These are phyloP conservation scores for Lipomyces lipofer DNA, from an alignment of 805 yeast genomes.

Conservation along the genomic window DNA sequence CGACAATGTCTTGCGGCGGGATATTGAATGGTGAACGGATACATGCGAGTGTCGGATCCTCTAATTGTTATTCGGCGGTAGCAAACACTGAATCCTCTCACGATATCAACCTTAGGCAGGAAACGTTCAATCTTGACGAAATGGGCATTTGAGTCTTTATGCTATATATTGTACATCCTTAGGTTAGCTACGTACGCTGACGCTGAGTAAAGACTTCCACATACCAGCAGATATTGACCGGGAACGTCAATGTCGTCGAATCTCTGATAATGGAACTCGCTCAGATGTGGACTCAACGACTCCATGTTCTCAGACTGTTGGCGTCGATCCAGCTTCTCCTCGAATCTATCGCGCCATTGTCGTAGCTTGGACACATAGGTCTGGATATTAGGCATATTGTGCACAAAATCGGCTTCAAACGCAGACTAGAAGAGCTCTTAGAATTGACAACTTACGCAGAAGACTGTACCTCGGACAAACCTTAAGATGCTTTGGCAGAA, in stretches of 20 bases:
- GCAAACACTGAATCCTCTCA: slow-evolving; percentile 87
- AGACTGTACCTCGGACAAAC: slow-evolving; percentile 32
- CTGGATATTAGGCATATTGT: slow-evolving; percentile 83
- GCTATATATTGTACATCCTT: too few relatives aligned
- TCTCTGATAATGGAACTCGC: slow-evolving; percentile 97
- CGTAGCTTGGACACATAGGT: slow-evolving; percentile 79
- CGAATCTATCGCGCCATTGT: slow-evolving; percentile 90
- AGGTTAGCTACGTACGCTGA: too few relatives aligned
- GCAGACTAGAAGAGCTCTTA: slow-evolving; percentile 65
- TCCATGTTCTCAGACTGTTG: slow-evolving; percentile 68
- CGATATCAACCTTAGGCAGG: slow-evolving; percentile 81
- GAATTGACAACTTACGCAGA: slow-evolving; percentile 66
- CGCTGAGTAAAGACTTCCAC: not conserved
- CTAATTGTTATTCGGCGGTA: slow-evolving; percentile 84
- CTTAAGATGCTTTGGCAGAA: slow-evolving; percentile 82
- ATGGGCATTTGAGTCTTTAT: slow-evolving; percentile 80
- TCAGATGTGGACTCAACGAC: slow-evolving; percentile 87
- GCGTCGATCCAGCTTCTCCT: slow-evolving; percentile 85
- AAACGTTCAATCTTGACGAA: slow-evolving; percentile 92
- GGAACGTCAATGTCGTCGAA: slow-evolving; percentile 98
- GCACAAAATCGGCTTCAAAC: slow-evolving; percentile 87
- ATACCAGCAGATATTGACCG: slow-evolving; percentile 85
- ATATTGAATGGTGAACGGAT: slow-evolving; percentile 92
- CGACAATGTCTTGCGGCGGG: slow-evolving; percentile 98
- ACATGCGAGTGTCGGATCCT: slow-evolving; percentile 90